phyloP scores from a whole-genome alignment of 192 early-diverging fungal species.

The Mortierella antarctica region DNA sequence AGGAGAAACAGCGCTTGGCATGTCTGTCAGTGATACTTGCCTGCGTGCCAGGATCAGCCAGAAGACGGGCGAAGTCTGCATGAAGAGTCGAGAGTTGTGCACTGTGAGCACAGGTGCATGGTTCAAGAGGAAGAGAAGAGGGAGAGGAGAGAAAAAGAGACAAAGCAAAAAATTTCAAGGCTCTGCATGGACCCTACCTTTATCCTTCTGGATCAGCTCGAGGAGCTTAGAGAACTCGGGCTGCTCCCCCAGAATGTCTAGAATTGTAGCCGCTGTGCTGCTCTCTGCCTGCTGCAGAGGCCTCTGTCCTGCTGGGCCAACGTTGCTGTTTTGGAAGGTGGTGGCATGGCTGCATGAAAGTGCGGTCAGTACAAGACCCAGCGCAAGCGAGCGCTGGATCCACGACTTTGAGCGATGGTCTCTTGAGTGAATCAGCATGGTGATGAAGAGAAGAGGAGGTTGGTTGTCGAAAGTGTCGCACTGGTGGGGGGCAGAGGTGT shows the following conservation, averaged over 20 bases:
- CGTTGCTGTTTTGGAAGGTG: not conserved
- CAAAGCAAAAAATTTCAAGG: not conserved
- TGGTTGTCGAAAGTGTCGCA: too few species aligned
- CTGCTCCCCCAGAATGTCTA: slow-evolving; percentile 28
- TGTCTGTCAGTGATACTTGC: not conserved
- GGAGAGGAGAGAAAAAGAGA: not conserved
- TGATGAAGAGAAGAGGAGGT: too few species aligned
- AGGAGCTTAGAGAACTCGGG: slow-evolving; percentile 40
- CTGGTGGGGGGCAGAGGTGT: too few species aligned
- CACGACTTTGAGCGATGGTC: too few species aligned
- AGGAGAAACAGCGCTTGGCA: too few species aligned
- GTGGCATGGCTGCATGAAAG: not conserved
- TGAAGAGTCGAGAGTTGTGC: too few species aligned
- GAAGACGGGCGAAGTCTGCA: slow-evolving; percentile 11
- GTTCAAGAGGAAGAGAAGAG: too few species aligned
- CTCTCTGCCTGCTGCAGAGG: not conserved
- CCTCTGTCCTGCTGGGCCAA: not conserved
- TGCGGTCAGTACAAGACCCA: too few species aligned
- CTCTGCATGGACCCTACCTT: not conserved
- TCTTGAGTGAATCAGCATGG: too few species aligned
- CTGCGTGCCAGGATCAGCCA: slow-evolving; percentile 18
- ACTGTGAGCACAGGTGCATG: too few species aligned
- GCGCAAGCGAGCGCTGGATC: too few species aligned
- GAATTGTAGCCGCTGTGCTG: slow-evolving; percentile 6
- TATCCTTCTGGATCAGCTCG: slow-evolving; percentile 33